Base-by-base conservation (phyloP, 768 basidiomycete species). In the Boletus tomentosulus region DNA sequence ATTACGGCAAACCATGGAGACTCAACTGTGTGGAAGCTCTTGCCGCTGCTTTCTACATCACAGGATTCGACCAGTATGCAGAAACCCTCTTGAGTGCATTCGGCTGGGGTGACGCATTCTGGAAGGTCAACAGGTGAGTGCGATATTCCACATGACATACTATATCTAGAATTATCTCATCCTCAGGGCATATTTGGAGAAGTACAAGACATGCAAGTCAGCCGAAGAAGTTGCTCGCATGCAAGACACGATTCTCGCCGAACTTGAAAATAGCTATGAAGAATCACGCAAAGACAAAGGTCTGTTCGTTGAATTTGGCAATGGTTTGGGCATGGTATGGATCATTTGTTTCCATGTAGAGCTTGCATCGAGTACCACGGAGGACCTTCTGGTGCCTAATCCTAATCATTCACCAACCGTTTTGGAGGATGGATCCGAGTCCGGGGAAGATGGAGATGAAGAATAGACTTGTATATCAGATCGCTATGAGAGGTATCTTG, bases 1-100 rank as follows among this genome's bases (percentile, higher is more conserved):
- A 99, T 71, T 99, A 98, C 61, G 97, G 97, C 10, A 94, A 92
- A 68, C 97, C 97, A 0, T 98, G 94, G 93, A 78, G 87, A 46
- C 76, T 99, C 38, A 98, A 96, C 63, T 98, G 96, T 58, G 95
- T 91, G 28, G 94, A 96, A 70, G 91, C 92, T 0, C 79, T 98
- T 5, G 95, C 97, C 0, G 97, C 96, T 0, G 89, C 93, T 0
- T 95, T 99, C 62, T 97, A 92, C 68, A 88, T 98, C 62, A 89
- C 91, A 0, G 92, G 95, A 0, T 92, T 93, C 57, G 80, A 89
- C 59, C 66, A 78, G 0, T 87, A 92, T 65, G 95, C 92, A 0
- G 88, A 94, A 48, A 76, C 77, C 25, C 67, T 99, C 22, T 70
- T 98, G 31, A 78, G 77, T 50, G 84, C 82, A 8, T 99, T 98